Percentiles rank a stretch among this genome's conserved stretches.
phyloP scores from a whole-genome alignment of 2,329 filamentous ascomycete genomes.

The Sclerotinia glacialis region DNA sequence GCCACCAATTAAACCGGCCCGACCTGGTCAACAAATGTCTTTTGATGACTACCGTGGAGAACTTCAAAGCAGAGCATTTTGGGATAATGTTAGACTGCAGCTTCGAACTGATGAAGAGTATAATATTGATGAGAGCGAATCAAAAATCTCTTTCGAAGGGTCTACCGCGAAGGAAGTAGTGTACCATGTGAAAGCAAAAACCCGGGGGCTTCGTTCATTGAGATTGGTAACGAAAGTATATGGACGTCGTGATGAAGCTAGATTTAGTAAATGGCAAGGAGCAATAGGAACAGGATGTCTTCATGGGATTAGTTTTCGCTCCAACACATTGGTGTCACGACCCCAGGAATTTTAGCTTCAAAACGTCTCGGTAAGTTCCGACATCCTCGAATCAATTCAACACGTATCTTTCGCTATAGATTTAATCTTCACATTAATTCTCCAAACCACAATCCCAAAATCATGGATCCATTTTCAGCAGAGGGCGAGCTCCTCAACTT shows the following conservation, averaged over 20 bases:
- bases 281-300: neutral
- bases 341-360: conserved; percentile 17
- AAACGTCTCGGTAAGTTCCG: conserved; percentile 3
- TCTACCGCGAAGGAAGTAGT: neutral
- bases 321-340: neutral
- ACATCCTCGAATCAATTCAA: conserved; percentile 17
- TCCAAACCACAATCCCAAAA: conserved; percentile 23
- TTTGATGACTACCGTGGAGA: conserved; percentile 21
- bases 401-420: conserved; percentile 28
- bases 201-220: neutral
- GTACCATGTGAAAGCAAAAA: neutral
- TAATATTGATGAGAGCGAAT: neutral
- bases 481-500: conserved; percentile 71
- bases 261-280: conserved; percentile 2
- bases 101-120: conserved; percentile 22
- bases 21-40: neutral
- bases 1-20: neutral
- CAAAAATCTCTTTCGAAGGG: neutral
- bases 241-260: conserved; percentile 4
- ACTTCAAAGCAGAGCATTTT: conserved; percentile 28
- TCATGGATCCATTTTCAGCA: conserved; percentile 67
- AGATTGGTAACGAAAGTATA: neutral
- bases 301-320: neutral
- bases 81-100: conserved; percentile 28
- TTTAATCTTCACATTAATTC: conserved; percentile 11